Conservation (phyloP, 306 rosid genomes). For the Quillaja saponaria region DNA sequence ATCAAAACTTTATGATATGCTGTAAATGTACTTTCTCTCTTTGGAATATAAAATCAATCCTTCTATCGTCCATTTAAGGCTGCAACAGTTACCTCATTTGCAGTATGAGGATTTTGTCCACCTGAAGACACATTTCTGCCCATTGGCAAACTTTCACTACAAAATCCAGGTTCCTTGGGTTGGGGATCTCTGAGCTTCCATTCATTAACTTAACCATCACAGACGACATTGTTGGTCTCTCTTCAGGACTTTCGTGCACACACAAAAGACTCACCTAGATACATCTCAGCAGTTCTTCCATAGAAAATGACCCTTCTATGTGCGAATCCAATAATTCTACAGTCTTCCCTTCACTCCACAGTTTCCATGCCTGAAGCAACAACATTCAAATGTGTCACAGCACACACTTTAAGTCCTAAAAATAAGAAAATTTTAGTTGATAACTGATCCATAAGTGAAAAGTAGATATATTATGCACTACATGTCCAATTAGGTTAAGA, state of each 20-base stretch:
- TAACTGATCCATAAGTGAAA: too few species aligned
- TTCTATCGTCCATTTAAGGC: too few species aligned
- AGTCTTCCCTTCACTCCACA: not conserved
- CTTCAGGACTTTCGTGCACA: not conserved
- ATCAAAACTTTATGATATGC: too few species aligned
- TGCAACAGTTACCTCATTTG: not conserved
- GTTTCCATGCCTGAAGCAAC: not conserved
- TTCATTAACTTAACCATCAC: not conserved
- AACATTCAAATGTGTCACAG: too few species aligned
- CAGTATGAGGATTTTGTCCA: not conserved
- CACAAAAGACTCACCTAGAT: not conserved
- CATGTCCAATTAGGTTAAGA: not conserved
- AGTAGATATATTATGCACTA: not conserved
- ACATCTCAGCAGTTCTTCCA: not conserved
- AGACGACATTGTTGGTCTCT: not conserved
- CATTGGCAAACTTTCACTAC: not conserved
- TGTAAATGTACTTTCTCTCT: too few species aligned
- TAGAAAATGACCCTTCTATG: not conserved
- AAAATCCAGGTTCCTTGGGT: constrained; percentile 10
- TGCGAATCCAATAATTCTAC: not conserved
- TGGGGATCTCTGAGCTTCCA: not conserved
- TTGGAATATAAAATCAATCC: too few species aligned
- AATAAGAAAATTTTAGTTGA: too few species aligned
- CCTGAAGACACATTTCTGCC: not conserved
- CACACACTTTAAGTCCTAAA: too few species aligned